Conservation (phyloP, 2,329 filamentous ascomycete genomes). For the Penicillium crustosum region DNA sequence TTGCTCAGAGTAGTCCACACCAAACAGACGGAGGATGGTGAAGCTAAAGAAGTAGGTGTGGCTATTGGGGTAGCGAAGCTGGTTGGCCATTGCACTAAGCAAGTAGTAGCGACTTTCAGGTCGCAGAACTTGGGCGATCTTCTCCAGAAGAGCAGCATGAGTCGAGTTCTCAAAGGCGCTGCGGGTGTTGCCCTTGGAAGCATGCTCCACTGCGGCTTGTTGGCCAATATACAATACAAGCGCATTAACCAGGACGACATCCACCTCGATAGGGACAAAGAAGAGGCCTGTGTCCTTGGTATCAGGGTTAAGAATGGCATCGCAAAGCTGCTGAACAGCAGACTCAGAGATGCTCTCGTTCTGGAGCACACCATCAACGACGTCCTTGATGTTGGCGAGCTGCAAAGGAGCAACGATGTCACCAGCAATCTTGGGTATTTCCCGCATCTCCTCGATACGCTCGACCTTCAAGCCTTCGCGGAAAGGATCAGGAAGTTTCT, state of each 20-base stretch:
- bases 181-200: conserved; percentile 56
- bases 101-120: conserved; percentile 83
- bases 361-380: conserved; percentile 54
- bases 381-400: conserved; percentile 53
- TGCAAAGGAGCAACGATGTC: conserved; percentile 56
- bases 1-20: conserved; percentile 64
- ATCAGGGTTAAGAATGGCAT: conserved; percentile 65
- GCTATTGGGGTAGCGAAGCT: conserved; percentile 84
- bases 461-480: conserved; percentile 74
- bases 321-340: conserved; percentile 68
- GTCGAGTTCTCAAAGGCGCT: conserved; percentile 65
- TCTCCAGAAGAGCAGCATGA: conserved; percentile 71
- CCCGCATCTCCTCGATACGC: conserved; percentile 69
- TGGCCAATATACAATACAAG: conserved; percentile 80
- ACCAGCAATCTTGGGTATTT: conserved; percentile 64
- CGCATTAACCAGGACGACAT: conserved; percentile 72
- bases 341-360: conserved; percentile 67
- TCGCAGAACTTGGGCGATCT: conserved; percentile 71
- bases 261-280: conserved; percentile 65
- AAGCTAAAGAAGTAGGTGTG: conserved; percentile 93
- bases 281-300: conserved; percentile 64
- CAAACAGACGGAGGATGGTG: conserved; percentile 80
- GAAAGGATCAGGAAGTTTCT: conserved; percentile 72
- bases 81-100: conserved; percentile 80
- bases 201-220: conserved; percentile 63